These are phyloP conservation scores for Coemansia sp. DNA, from an alignment of 192 early-diverging fungal genomes.

Conservation along the genomic window DNA sequence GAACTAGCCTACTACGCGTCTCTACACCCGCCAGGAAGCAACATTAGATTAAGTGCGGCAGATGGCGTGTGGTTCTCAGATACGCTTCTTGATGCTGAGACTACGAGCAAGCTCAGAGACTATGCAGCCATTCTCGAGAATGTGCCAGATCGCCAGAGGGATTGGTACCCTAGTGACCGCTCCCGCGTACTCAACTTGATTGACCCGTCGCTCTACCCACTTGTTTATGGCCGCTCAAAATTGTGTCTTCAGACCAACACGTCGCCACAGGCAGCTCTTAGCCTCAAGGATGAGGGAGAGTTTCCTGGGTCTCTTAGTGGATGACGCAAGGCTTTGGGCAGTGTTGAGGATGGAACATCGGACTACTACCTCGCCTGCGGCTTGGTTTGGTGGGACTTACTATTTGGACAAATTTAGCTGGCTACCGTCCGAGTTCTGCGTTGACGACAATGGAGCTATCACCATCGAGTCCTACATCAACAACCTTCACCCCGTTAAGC, in stretches of 20 bases:
- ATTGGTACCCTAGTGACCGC: conserved; percentile 50
- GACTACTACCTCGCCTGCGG: background rate
- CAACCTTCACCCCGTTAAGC: conserved; percentile 61
- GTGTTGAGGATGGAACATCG: too few species aligned
- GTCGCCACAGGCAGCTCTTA: conserved; percentile 19
- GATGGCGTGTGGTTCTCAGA: too few species aligned
- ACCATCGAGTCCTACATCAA: too few species aligned
- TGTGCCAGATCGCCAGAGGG: background rate
- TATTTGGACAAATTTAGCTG: conserved; percentile 41
- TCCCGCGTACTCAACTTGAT: conserved; percentile 56
- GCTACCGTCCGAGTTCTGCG: conserved; percentile 65
- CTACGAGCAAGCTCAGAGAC: background rate
- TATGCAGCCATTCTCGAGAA: background rate
- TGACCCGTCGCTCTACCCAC: conserved; percentile 55
- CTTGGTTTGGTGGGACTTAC: too few species aligned
- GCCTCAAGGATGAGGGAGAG: conserved; percentile 12
- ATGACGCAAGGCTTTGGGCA: conserved; percentile 9
- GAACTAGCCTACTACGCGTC: conserved; percentile 42
- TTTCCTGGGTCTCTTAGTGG: conserved; percentile 9
- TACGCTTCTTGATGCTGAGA: conserved; percentile 16
- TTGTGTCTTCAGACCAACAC: conserved; percentile 14
- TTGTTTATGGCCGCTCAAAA: conserved; percentile 27
- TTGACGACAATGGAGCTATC: too few species aligned
- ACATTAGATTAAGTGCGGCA: conserved; percentile 19
- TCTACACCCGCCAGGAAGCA: conserved; percentile 19